A percentile compares a stretch with the other conserved stretches of the same genome.
Conservation (phyloP, 2,329 filamentous ascomycete species). For the Colletotrichum sp. region DNA sequence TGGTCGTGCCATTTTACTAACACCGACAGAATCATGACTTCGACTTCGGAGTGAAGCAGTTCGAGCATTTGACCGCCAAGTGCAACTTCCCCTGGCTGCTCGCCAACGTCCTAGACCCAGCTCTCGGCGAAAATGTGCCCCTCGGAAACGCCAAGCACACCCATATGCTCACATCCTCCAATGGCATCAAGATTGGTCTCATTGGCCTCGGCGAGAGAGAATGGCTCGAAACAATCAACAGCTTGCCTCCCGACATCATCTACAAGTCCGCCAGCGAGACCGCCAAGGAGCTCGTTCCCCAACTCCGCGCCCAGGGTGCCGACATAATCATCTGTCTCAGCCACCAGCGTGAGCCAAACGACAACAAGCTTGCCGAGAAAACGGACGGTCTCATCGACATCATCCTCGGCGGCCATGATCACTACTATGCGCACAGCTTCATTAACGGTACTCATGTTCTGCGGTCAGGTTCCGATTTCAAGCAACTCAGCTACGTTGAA, state of each 20-base stretch:
- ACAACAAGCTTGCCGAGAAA: slow-evolving; percentile 81
- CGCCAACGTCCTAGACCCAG: slow-evolving; percentile 86
- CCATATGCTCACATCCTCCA: slow-evolving; percentile 77
- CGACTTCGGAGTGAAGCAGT: slow-evolving; percentile 87
- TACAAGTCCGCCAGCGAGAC: slow-evolving; percentile 81
- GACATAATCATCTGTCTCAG: slow-evolving; percentile 84
- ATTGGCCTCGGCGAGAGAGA: slow-evolving; percentile 87
- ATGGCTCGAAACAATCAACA: slow-evolving; percentile 90
- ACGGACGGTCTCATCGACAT: slow-evolving; percentile 80
- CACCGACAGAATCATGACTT: slow-evolving; percentile 79
- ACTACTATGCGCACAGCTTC: slow-evolving; percentile 81
- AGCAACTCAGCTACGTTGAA: slow-evolving; percentile 89
- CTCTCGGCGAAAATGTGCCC: slow-evolving; percentile 74
- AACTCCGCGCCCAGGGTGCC: slow-evolving; percentile 76
- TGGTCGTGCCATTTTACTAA: slow-evolving; percentile 16
- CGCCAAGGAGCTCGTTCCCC: slow-evolving; percentile 76
- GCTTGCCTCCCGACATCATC: slow-evolving; percentile 78
- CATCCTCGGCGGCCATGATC: slow-evolving; percentile 87
- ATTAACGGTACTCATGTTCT: slow-evolving; percentile 83
- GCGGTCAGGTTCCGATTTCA: slow-evolving; percentile 90
- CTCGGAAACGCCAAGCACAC: slow-evolving; percentile 79
- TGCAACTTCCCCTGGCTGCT: slow-evolving; percentile 90
- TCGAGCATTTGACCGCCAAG: slow-evolving; percentile 72
- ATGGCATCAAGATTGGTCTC: slow-evolving; percentile 84
- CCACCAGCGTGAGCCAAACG: slow-evolving; percentile 88